phyloP scores from a whole-genome alignment of 371 early-diverging fungal genomes.

The Dichotomocladium elegans region DNA sequence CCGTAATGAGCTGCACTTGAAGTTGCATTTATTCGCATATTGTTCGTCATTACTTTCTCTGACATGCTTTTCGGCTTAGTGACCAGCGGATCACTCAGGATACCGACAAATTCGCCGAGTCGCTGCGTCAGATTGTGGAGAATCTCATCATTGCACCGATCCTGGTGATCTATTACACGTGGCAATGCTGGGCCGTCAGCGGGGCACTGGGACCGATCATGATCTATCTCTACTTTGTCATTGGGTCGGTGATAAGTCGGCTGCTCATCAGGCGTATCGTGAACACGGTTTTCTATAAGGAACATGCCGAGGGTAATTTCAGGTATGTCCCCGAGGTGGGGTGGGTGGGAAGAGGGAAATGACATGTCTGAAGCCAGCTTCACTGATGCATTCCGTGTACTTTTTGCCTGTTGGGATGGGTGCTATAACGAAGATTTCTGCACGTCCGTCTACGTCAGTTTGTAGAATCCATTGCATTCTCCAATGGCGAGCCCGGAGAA shows the following conservation, averaged over 20 bases:
- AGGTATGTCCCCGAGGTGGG: conserved; percentile 24
- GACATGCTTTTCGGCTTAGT: conserved; percentile 17
- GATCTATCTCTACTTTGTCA: conserved; percentile 68
- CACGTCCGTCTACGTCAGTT: conserved; percentile 72
- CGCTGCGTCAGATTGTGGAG: conserved; percentile 59
- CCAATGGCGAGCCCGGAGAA: conserved; percentile 69
- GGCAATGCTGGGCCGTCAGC: conserved; percentile 64
- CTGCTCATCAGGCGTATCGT: conserved; percentile 71
- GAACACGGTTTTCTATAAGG: conserved; percentile 68
- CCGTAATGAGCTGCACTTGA: conserved; percentile 47
- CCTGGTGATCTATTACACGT: conserved; percentile 76
- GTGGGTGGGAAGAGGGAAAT: background rate
- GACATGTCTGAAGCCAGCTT: no score
- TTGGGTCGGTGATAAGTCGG: conserved; percentile 61
- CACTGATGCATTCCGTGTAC: no score
- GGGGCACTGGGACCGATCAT: conserved; percentile 69
- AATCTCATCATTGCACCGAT: conserved; percentile 72
- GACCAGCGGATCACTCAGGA: conserved; percentile 93
- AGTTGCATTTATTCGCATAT: background rate
- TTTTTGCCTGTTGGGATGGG: no score
- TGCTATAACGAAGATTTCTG: conserved; percentile 42
- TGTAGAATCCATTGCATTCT: conserved; percentile 80
- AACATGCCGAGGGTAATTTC: conserved; percentile 80
- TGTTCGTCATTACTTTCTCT: background rate
- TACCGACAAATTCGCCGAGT: conserved; percentile 72